Evolutionary conservation across 2,329 filamentous ascomycete genomes (phyloP).

Genomic region (Sclerotinia borealis): DNA sequence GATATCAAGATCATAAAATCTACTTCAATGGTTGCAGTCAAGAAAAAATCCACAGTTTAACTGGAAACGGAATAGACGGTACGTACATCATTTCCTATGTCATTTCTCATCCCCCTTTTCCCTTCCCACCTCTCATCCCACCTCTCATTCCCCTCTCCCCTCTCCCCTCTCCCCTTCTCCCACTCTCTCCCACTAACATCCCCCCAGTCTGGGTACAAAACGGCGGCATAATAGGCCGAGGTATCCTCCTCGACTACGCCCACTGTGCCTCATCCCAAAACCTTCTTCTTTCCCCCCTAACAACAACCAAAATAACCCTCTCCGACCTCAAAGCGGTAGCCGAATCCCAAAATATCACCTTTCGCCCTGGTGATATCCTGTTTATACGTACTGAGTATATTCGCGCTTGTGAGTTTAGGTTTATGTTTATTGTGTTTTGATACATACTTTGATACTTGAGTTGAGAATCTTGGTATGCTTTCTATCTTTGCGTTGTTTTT

Average conservation of each 20-base stretch:
- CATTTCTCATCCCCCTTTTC: neutral
- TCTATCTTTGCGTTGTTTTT: too few species aligned
- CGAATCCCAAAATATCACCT: slow-evolving; percentile 31
- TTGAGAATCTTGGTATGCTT: too few species aligned
- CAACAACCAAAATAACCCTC: slow-evolving; percentile 30
- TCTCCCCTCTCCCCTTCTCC: too few species aligned
- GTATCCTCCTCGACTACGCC: slow-evolving; percentile 46
- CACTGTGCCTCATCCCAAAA: slow-evolving; percentile 51
- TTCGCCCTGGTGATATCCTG: slow-evolving; percentile 36
- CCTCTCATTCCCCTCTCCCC: neutral
- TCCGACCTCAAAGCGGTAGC: slow-evolving; percentile 33
- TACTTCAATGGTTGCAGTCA: slow-evolving; percentile 33
- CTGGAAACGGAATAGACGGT: slow-evolving; percentile 27
- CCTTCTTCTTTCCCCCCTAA: slow-evolving; percentile 50
- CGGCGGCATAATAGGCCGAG: slow-evolving; percentile 45
- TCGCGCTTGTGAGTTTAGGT: slow-evolving; percentile 29
- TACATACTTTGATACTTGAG: slow-evolving; percentile 28
- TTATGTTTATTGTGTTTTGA: slow-evolving; percentile 22
- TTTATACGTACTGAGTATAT: slow-evolving; percentile 37
- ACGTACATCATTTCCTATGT: slow-evolving; percentile 12
- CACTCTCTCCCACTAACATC: neutral
- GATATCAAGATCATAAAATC: slow-evolving; percentile 31
- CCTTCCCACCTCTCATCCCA: too few species aligned
- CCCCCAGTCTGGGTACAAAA: slow-evolving; percentile 34
- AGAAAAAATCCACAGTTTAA: slow-evolving; percentile 21